A percentile compares a stretch with the other conserved stretches of the same genome.
Conservation (phyloP, 2,329 filamentous ascomycete species). For the Epichloe bromicola region DNA sequence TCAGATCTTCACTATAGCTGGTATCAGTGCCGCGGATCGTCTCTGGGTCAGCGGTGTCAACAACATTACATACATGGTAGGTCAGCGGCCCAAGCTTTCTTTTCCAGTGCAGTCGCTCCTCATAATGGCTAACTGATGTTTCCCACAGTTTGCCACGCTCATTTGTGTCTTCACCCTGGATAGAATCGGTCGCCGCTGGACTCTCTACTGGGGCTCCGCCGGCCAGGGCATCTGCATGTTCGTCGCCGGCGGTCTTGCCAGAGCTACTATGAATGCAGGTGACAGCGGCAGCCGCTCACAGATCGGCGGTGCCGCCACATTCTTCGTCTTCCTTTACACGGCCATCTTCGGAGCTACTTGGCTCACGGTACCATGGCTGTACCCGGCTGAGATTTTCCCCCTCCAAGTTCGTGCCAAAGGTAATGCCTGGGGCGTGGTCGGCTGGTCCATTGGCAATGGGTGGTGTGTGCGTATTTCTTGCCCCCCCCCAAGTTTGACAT, state of each 20-base stretch:
- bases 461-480: conserved; percentile 50
- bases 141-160: conserved; percentile 40
- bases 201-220: conserved; percentile 53
- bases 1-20: conserved; percentile 53
- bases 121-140: background rate
- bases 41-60: conserved; percentile 50
- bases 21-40: conserved; percentile 45
- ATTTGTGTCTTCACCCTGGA: conserved; percentile 60
- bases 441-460: conserved; percentile 45
- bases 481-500: conserved; percentile 22
- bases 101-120: background rate
- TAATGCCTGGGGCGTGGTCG: conserved; percentile 44
- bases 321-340: conserved; percentile 51
- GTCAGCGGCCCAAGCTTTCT: background rate
- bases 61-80: conserved; percentile 35
- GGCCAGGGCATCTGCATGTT: conserved; percentile 56
- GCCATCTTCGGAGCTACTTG: conserved; percentile 30
- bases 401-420: conserved; percentile 44
- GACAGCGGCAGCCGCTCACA: conserved; percentile 30
- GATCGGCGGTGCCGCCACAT: conserved; percentile 51
- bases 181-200: conserved; percentile 55
- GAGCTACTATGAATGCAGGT: conserved; percentile 30
- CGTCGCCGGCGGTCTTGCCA: conserved; percentile 48
- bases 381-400: conserved; percentile 48
- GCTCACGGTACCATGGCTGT: conserved; percentile 46